Evolutionary conservation across 2,329 filamentous ascomycete genomes (phyloP), one percentile per base, ranked within the genome.

Genomic region (Verticillium nubilum): DNA sequence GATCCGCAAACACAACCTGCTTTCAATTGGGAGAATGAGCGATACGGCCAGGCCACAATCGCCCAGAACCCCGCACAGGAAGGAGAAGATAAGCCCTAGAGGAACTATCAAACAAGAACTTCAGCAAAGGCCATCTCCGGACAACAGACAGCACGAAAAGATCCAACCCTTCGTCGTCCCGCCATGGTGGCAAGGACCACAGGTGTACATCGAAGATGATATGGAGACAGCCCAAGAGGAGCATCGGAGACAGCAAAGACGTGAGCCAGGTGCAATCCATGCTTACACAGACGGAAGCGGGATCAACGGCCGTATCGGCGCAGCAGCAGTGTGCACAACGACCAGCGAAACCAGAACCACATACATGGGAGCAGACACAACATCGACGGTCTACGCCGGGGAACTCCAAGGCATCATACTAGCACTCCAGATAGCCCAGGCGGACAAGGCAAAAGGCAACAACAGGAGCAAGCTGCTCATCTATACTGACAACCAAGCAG

Each of bases 231-330:
- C 55, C 29, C 2, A 57, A 28, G 50, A 57, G 35, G 55, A 31
- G 50, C n/a, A 57, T 12, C 5, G 50, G 50, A n/a, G 10, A 57
- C 50, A 9, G 13, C 55, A 47, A 31, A 6, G 29, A 3, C 29
- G 29, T 1, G 28, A 58, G 52, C 27, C 23, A 13, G 26, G 33
- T n/a, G 29, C 29, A 37, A 7, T 55, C 13, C n/a, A 56, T 2
- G 56, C 59, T 7, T 63, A 61, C 27, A 63, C 53, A 19, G 59
- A 61, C 27, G 47, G 59, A 23, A 61, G 58, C 52, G 33, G 59
- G 31, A 62, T 62, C 28, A 56, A 62, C 47, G 54, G 59, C 31
- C 53, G 60, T 17, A 27, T 58, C 10, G 23, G 56, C 23, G 56
- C 56, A 4, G 47, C 56, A 2, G 7, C 28, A 27, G 47, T 58